phyloP scores from a whole-genome alignment of 179 eudicot species.

The Silene coronaria region DNA sequence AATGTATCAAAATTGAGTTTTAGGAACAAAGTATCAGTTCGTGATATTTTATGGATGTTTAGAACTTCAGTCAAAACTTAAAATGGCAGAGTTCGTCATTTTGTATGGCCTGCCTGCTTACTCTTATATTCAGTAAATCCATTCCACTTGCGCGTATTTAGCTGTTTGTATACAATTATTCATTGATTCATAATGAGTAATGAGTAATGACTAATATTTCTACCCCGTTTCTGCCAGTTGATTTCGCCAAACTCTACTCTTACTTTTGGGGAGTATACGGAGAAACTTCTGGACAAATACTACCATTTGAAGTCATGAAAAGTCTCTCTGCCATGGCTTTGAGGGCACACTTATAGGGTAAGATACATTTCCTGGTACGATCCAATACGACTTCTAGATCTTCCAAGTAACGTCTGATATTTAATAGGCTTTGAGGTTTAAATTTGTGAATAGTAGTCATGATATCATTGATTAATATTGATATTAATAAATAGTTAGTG shows the following conservation, averaged over 20 bases:
- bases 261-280: slow-evolving; percentile 88
- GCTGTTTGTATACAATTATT: background rate
- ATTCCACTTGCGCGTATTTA: background rate
- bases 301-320: slow-evolving; percentile 45
- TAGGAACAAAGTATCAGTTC: background rate
- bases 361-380: background rate
- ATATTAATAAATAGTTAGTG: background rate
- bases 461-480: background rate
- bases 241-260: slow-evolving; percentile 56
- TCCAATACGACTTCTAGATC: background rate
- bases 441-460: background rate
- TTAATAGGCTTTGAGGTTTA: background rate
- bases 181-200: background rate
- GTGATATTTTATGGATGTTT: background rate
- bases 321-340: background rate
- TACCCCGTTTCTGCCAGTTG: slow-evolving; percentile 37
- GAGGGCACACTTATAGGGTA: background rate
- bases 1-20: background rate
- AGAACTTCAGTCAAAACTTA: too few species aligned
- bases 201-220: background rate
- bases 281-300: slow-evolving; percentile 89
- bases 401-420: background rate
- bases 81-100: too few species aligned
- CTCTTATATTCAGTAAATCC: background rate
- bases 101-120: background rate